A percentile compares a stretch with the other conserved stretches of the same genome.
Evolutionary conservation across 106 monocot genomes (phyloP).

Genomic region (Dendrobium officinale): DNA sequence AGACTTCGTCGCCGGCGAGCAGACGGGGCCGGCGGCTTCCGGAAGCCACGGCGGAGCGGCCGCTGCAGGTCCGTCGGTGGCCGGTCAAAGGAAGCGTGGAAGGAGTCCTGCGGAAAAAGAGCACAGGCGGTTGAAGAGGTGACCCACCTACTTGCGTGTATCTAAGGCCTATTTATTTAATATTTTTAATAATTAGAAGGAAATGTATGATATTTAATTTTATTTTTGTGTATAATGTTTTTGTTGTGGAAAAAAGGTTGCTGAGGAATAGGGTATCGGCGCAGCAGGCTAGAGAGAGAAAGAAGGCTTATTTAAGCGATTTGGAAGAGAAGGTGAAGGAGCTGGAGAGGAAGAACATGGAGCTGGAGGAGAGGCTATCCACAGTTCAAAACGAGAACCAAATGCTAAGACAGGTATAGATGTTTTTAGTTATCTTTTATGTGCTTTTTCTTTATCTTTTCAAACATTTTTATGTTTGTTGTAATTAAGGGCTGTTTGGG

Average conservation of each 20-base stretch:
- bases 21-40: conserved; percentile 7
- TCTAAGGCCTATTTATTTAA: background rate
- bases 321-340: conserved; percentile 71
- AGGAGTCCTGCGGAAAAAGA: conserved; percentile 75
- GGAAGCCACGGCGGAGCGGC: background rate
- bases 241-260: conserved; percentile 27
- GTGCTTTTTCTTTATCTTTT: background rate
- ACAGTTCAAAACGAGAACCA: conserved; percentile 84
- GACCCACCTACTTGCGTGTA: background rate
- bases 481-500: background rate
- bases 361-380: conserved; percentile 75
- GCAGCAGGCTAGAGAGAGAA: conserved; percentile 86
- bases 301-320: conserved; percentile 77
- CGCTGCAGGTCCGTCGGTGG: conserved; percentile 16
- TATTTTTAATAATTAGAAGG: too few species aligned
- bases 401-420: conserved; percentile 73
- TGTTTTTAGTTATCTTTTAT: background rate
- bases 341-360: conserved; percentile 65
- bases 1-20: conserved; percentile 31
- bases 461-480: background rate
- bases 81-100: conserved; percentile 55
- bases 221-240: background rate
- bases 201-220: background rate
- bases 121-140: conserved; percentile 94
- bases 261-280: conserved; percentile 85